Evolutionary conservation across 352 stramenopile genomes (phyloP).

Genomic region (Globisporangium okanoganense): DNA sequence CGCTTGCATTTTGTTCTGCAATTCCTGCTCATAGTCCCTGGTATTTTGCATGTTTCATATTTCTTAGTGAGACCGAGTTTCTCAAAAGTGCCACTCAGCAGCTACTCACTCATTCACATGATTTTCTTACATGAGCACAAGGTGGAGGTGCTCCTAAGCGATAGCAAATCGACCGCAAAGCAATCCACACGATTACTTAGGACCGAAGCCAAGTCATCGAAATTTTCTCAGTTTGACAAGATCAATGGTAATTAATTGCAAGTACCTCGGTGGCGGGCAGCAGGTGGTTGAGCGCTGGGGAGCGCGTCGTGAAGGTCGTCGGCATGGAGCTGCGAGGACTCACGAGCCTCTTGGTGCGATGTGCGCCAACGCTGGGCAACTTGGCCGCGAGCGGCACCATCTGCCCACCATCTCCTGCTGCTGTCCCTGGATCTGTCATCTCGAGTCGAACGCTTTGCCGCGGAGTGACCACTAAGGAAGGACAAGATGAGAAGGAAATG

Average conservation of each 20-base stretch:
- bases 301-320: constrained; percentile 55
- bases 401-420: background rate
- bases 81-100: too few species aligned
- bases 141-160: constrained; percentile 37
- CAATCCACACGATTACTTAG: background rate
- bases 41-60: too few species aligned
- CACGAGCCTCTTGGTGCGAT: constrained; percentile 8
- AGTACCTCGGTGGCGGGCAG: constrained; percentile 43
- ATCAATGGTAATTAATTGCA: background rate
- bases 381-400: background rate
- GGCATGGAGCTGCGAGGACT: constrained; percentile 59
- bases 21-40: constrained; percentile 40
- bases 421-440: background rate
- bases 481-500: background rate
- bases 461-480: constrained; percentile 8
- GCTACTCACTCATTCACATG: too few species aligned
- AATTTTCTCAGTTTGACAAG: background rate
- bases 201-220: background rate
- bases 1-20: constrained; percentile 20
- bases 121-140: constrained; percentile 33
- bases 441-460: constrained; percentile 15
- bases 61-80: too few species aligned
- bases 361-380: background rate
- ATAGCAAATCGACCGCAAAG: background rate
- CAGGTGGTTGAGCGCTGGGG: constrained; percentile 57